Evolutionary conservation across 306 rosid genomes (phyloP).

Genomic region (Lithocarpus polystachyus): DNA sequence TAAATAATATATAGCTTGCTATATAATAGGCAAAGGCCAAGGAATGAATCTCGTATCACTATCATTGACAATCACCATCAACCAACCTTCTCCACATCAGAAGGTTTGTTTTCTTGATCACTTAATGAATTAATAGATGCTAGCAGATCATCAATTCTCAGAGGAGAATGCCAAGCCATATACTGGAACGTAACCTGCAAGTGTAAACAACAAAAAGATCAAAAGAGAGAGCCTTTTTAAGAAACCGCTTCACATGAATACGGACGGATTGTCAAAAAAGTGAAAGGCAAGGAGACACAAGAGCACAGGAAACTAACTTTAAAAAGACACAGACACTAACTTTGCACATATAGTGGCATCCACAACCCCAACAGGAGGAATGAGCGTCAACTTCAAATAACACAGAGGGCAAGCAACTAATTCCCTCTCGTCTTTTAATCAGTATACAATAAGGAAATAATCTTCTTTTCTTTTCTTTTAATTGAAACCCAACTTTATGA

Average conservation of each 20-base stretch:
- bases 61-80: too few species aligned
- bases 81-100: too few species aligned
- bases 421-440: not conserved
- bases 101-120: too few species aligned
- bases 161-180: conserved; percentile 66
- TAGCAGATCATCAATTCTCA: conserved; percentile 59
- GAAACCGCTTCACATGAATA: not conserved
- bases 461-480: not conserved
- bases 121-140: conserved; percentile 47
- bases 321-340: not conserved
- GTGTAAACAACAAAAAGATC: conserved; percentile 9
- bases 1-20: not conserved
- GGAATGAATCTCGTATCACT: too few species aligned
- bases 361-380: not conserved
- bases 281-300: not conserved
- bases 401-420: not conserved
- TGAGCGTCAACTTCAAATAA: not conserved
- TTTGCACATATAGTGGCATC: not conserved
- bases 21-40: too few species aligned
- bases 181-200: conserved; percentile 76
- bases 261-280: not conserved
- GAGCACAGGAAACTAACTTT: not conserved
- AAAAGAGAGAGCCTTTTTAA: not conserved
- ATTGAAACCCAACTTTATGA: not conserved
- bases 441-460: not conserved